Base-by-base conservation (phyloP, 345 rosid genomes). In the Reutealis trisperma region DNA sequence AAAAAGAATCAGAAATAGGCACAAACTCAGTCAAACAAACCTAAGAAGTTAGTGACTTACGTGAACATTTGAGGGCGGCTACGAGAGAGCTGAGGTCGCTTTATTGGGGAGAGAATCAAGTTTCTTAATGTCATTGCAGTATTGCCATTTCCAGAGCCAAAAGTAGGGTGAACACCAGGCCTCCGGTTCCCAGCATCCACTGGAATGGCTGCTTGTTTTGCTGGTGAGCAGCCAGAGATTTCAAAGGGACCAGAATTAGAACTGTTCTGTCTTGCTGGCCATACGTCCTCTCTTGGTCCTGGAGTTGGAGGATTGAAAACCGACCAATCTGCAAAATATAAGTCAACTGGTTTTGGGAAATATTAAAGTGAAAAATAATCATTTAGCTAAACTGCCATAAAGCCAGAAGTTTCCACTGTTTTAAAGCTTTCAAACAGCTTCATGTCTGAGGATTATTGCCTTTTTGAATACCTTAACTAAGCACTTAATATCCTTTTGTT, bases 81-180 rank as follows among this genome's bases (percentile, higher is more conserved):
- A 30, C 96, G 97, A 76, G 96, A 92, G 65, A 90, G 91, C 87
- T 92, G 99, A 75, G 97, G 94, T 70, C 98, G 91, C 83, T 92
- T 93, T 71, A 96, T 90, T 8, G 98, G 99, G 73, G 99, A 96
- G 67, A 92, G 87, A 70, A 96, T 91, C 85, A 96, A 85, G 87
- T 96, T 96, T 80, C 96, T 86, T 70, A 93, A 74, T 15, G 94
- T 88, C 90, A 83, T 86, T 37, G 97, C 86, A 51, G 98, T 91
- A 74, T 91, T 92, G 64, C 82, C 82, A 65, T 86, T 27, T 58
- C 87, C 86, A 71, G 85, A 79, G 70, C 88, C 88, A 71, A 87
- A 92, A 77, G 76, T 80, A 76, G 84, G 79, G 82, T 78, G 87
- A 42, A 76, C 85, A 71, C 84, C 78, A 22, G 81, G 75, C 77